Evolutionary conservation across 345 rosid genomes (phyloP), one percentile per base, ranked within the genome.

Genomic region (Aquilaria malaccensis): DNA sequence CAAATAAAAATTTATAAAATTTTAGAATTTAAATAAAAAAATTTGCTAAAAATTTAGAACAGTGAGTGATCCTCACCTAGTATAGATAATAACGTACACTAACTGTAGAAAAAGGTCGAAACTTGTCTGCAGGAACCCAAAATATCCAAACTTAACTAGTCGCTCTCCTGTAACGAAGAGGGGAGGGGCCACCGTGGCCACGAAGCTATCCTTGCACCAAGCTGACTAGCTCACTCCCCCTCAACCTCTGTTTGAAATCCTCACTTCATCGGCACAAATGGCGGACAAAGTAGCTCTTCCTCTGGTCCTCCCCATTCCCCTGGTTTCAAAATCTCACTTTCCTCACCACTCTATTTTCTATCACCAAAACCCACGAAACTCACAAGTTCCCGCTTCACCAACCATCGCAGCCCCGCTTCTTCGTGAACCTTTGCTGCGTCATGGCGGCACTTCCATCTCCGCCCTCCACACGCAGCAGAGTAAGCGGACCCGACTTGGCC

Each of bases 201-300:
- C 2, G 7, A 37, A 37, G 43, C 7, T 37, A 37, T 37, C 43
- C 3, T 4, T 37, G 43, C 1, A 37, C 7, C 43, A 5, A 37
- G 43, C 7, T 37, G 43, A 37, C 43, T 37, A 37, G 43, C 43
- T 3, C 43, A 37, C 7, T 0, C 4, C 43, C 43, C 3, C 3
- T 7, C 43, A 37, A 37, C 43, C 43, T 37, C 7, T 9, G 43
- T 3, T 37, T 37, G 7, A 37, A 52, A 41, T 37, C 15, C 52
- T 52, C 65, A 41, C 15, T 33, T 33, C n/a, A n/a, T 61, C 50
- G 43, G 37, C 53, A 4, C 9, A 3, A 66, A 93, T 93, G 98
- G 88, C 91, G 13, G 89, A 87, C 62, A 93, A 79, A 59, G 72
- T 87, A 15, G 82, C 88, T 59, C 79, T 83, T 0, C 93, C 96